Evolutionary conservation across 164 flowering plant genomes (phyloP), one percentile per base, ranked within the genome.

Genomic region (Kalanchoe fedtschenkoi): DNA sequence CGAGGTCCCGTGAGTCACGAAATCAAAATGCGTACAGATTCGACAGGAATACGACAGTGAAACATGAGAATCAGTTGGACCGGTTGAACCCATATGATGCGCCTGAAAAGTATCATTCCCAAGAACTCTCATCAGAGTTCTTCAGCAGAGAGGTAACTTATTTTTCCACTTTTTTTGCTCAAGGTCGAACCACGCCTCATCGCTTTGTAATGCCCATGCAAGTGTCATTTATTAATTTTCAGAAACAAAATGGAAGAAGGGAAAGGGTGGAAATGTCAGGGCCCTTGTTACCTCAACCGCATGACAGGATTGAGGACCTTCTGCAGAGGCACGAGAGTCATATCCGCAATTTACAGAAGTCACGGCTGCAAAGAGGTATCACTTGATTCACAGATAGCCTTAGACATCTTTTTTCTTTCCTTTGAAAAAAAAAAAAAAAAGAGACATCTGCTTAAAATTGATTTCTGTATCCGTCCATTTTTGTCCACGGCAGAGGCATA

Each of bases 261-360:
- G 51, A 44, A n/a, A 44, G 51, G 26, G 51, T 51, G 56, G 33
- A 51, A 47, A 47, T 47, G 55, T 22, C 55, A 47, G 55, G 55
- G 3, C 55, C 55, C 0, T 47, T 47, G 30, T 47, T 24, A 47
- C 30, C 26, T 46, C 53, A 46, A 46, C 26, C 53, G 2, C 51
- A 47, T 22, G 16, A 47, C 16, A 26, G 13, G 32, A 51, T 51
- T 7, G 32, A 51, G 17, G 56, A 51, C 56, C 56, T 51, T 14
- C 29, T 47, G 15, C 54, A 47, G 10, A 22, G 26, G 54, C 54
- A 47, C 24, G 54, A 47, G 54, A 47, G 11, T 47, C 54, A 47
- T 47, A 47, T 47, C 8, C 29, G 54, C 54, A 22, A 22, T 47
- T 47, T 47, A 47, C 54, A 47, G 22, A 47, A 21, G 24, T 47